phyloP scores from a whole-genome alignment of 31 red algal genomes.

The Porphyra umbilicalis region DNA sequence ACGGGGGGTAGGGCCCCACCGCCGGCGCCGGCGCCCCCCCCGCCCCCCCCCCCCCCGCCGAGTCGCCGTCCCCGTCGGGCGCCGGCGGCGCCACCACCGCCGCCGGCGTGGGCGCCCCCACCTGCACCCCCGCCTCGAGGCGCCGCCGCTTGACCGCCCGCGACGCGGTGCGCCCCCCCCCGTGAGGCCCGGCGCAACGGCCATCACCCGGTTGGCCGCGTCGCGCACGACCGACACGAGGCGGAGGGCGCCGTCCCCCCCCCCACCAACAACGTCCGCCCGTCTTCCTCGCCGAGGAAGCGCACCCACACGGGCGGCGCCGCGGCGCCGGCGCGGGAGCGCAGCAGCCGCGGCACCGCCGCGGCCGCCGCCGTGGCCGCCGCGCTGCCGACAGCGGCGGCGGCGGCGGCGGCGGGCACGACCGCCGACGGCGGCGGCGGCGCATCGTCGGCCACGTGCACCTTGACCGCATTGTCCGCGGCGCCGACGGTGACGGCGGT shows the following conservation, averaged over 20 bases:
- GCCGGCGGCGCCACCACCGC: constrained; percentile 1
- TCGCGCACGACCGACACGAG: constrained; percentile 64
- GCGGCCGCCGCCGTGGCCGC: not conserved
- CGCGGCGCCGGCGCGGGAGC: constrained; percentile 71
- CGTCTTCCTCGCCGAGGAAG: constrained; percentile 71
- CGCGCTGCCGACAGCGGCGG: constrained; percentile 10
- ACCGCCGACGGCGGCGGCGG: not conserved
- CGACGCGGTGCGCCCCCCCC: not conserved
- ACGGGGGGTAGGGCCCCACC: constrained; percentile 35
- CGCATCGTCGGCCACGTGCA: constrained; percentile 71
- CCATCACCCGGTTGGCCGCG: constrained; percentile 62
- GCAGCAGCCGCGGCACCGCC: constrained; percentile 32
- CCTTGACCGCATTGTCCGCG: constrained; percentile 84
- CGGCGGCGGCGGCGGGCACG: not conserved
- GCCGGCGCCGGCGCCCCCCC: not conserved
- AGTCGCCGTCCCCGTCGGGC: no score
- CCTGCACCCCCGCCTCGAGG: constrained; percentile 21
- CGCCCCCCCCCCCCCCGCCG: no score
- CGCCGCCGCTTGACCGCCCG: constrained; percentile 30
- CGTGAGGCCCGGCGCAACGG: constrained; percentile 28
- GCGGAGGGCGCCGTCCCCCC: constrained; percentile 75
- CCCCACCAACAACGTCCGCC: constrained; percentile 77
- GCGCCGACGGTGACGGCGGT: constrained; percentile 64
- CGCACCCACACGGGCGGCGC: constrained; percentile 68
- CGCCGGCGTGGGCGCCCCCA: constrained; percentile 22